These are phyloP conservation scores for Thalassiosira livingstoniorum DNA, from an alignment of 352 stramenopile genomes.

Conservation along the genomic window DNA sequence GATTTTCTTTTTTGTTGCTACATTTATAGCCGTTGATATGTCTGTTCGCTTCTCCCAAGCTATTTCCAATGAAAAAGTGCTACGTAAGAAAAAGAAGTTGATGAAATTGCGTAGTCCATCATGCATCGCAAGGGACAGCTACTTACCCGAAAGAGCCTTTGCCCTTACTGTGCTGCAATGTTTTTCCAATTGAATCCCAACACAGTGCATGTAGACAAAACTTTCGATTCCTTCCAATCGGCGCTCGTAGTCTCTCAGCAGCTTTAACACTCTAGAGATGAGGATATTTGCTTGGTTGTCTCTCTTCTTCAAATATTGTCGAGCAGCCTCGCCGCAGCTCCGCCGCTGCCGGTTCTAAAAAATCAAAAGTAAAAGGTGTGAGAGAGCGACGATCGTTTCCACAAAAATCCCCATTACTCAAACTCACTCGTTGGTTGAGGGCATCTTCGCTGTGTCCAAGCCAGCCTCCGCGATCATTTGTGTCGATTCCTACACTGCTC, in stretches of 20 bases:
- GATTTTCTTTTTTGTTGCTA: conserved; percentile 79
- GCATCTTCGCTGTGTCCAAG: conserved; percentile 37
- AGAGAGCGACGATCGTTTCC: background rate
- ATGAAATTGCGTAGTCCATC: too few relatives aligned
- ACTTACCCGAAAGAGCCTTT: conserved; percentile 69
- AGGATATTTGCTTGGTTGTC: conserved; percentile 55
- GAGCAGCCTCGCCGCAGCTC: conserved; percentile 44
- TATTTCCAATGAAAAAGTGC: too few relatives aligned
- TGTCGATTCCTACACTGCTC: conserved; percentile 57
- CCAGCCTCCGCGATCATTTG: conserved; percentile 73
- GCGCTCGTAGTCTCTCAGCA: conserved; percentile 75
- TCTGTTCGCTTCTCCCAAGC: conserved; percentile 84
- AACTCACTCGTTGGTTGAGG: conserved; percentile 20
- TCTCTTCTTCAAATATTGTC: conserved; percentile 54
- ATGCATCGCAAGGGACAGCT: too few relatives aligned
- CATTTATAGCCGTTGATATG: conserved; percentile 83
- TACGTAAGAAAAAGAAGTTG: too few relatives aligned
- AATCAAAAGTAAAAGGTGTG: background rate
- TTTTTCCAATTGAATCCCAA: conserved; percentile 83
- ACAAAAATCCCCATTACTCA: background rate
- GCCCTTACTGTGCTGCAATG: conserved; percentile 73
- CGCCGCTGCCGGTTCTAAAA: conserved; percentile 18
- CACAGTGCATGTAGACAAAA: conserved; percentile 85
- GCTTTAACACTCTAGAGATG: conserved; percentile 54
- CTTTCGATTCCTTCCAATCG: conserved; percentile 80